Evolutionary conservation across 2,329 filamentous ascomycete genomes (phyloP), one percentile per base, ranked within the genome.

Genomic region (Beauveria sp.): DNA sequence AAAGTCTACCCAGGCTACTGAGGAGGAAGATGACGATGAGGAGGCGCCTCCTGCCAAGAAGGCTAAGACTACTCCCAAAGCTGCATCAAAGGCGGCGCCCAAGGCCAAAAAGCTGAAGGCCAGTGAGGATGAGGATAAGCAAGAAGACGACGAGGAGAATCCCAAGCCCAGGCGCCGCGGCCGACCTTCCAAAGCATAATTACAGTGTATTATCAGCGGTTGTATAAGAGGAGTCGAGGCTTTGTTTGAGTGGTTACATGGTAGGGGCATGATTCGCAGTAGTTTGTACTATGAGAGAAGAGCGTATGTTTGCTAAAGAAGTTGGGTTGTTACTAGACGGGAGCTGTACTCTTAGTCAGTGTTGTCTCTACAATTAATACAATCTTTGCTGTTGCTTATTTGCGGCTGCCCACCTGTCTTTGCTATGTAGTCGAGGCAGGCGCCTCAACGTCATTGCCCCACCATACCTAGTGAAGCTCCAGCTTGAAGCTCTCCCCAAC

Each of bases 101-200:
- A 63, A 65, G 63, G 62, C 59, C 64, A 8, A 61, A 62, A 43
- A 69, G 64, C 61, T 60, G 46, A 64, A 63, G 38, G 63, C 64
- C 59, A 65, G 66, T 20, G 64, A 67, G 24, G 64, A 63, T 16
- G 66, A 67, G 52, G 65, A 66, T 2, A 65, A 38, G 46, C 34
- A 38, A 16, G 63, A 68, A 28, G 67, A 69, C 46, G 66, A 45
- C 34, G 62, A 67, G 24, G 68, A 70, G 55, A 69, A 76, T 66
- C 66, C 72, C 34, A 72, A 67, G 5, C 66, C 73, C 14, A 76
- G 73, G 67, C 66, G 67, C 48, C 66, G 70, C 18, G 67, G 69
- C 48, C 70, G 71, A 26, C 61, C 69, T 55, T 65, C 67, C 65
- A 71, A 69, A 67, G 64, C 63, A 18, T 68, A 61, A 53, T 49